These are phyloP conservation scores for Mycena rebaudengoi DNA, from an alignment of 768 basidiomycete species.

Conservation along the genomic window DNA sequence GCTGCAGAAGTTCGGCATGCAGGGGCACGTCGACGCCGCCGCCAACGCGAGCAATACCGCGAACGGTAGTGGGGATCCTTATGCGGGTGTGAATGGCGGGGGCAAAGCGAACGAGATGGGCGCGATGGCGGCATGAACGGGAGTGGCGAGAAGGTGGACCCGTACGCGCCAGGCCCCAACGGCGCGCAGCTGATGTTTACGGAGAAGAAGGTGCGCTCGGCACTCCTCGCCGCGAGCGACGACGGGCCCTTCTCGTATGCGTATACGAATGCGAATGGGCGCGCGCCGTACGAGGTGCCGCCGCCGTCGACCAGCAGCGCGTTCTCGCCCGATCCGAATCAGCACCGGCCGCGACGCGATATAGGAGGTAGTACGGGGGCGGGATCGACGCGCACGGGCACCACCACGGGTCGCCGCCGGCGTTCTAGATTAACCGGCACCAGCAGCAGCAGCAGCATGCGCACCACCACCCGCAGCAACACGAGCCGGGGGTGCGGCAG, in stretches of 20 bases:
- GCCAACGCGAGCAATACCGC: constrained; percentile 8
- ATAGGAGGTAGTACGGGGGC: constrained; percentile 17
- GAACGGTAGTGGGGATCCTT: no score
- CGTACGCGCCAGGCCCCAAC: background rate
- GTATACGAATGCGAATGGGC: no score
- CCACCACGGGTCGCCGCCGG: no score
- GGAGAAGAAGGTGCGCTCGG: constrained; percentile 23
- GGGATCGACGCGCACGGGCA: no score
- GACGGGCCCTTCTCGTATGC: constrained; percentile 18
- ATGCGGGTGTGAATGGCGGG: no score
- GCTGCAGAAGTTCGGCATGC: constrained; percentile 61
- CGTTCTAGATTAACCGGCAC: constrained; percentile 50
- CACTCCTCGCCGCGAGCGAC: no score
- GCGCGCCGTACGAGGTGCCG: constrained; percentile 17
- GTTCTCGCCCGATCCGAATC: constrained; percentile 81
- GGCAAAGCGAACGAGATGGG: no score
- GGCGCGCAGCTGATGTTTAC: constrained; percentile 44
- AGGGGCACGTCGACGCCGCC: constrained; percentile 44
- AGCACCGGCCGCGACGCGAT: constrained; percentile 43
- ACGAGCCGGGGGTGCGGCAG: constrained; percentile 33
- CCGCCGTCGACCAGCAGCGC: constrained; percentile 42
- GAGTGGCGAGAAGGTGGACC: no score
- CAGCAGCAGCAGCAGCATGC: constrained; percentile 42
- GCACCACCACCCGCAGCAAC: background rate
- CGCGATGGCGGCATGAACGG: no score